Percentiles rank a stretch among this genome's conserved stretches.
Conservation (phyloP, 768 basidiomycete species). For the Suillus decipiens region DNA sequence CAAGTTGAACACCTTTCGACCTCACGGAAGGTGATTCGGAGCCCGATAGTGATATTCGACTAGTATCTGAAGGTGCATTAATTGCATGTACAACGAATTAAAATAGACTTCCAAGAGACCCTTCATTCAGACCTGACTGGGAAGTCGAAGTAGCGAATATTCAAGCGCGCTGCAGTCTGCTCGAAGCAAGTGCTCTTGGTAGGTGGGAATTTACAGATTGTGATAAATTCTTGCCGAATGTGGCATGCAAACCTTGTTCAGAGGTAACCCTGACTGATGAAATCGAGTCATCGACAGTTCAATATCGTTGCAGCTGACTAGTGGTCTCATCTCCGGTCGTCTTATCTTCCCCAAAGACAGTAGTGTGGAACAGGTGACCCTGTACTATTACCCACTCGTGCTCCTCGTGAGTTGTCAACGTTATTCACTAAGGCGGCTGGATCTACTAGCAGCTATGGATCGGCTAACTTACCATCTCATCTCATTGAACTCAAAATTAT, state of each 20-base stretch:
- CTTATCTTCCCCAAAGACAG: not conserved
- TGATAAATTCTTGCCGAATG: not conserved
- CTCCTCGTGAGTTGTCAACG: not conserved
- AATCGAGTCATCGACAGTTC: not conserved
- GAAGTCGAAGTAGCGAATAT: not conserved
- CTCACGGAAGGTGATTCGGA: too few species aligned
- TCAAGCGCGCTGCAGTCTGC: not conserved
- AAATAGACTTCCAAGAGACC: not conserved
- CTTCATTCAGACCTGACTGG: not conserved
- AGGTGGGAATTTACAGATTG: not conserved
- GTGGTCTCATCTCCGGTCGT: not conserved
- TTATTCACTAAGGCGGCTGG: not conserved
- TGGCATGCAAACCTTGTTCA: not conserved
- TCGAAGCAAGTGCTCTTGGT: not conserved
- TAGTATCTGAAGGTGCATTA: not conserved
- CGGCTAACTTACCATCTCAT: slow-evolving; percentile 17
- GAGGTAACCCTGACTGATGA: not conserved
- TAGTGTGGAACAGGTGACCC: not conserved
- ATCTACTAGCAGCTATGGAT: not conserved
- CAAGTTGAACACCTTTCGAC: not conserved
- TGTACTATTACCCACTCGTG: not conserved
- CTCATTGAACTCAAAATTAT: slow-evolving; percentile 15
- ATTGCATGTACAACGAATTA: not conserved
- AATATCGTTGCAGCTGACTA: not conserved
- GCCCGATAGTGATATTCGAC: not conserved